Evolutionary conservation across 345 rosid species (phyloP).

Genomic region (Gossypium rotundifolium): DNA sequence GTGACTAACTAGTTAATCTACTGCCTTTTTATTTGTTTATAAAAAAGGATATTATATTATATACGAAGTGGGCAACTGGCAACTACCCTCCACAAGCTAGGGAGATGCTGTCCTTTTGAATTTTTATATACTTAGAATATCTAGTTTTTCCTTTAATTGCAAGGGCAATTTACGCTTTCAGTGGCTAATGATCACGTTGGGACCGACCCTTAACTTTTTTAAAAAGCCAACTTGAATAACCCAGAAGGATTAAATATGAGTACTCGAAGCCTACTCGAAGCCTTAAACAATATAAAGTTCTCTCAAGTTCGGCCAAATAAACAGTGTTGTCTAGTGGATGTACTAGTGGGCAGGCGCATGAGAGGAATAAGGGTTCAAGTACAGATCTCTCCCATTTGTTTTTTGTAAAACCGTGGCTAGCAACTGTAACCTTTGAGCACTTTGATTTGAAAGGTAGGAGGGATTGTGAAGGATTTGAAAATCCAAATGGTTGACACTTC

Average conservation of each 20-base stretch:
- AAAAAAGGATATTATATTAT: not conserved
- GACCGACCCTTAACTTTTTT: not conserved
- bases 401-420: not conserved
- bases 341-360: slow-evolving; percentile 5
- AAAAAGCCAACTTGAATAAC: not conserved
- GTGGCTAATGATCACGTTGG: not conserved
- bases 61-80: not conserved
- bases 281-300: slow-evolving; percentile 1
- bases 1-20: too few relatives aligned
- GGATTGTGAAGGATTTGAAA: not conserved
- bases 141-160: slow-evolving; percentile 6
- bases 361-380: not conserved
- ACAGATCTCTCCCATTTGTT: not conserved
- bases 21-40: too few relatives aligned
- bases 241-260: too few relatives aligned
- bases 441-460: not conserved
- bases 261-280: not conserved
- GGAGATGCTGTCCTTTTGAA: not conserved
- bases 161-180: not conserved
- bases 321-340: not conserved
- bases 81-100: not conserved
- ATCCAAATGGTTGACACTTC: not conserved
- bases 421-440: slow-evolving; percentile 5
- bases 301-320: not conserved
- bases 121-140: not conserved